These are phyloP conservation scores for Termitomyces sp. DNA, from an alignment of 768 basidiomycete genomes.

Conservation along the genomic window DNA sequence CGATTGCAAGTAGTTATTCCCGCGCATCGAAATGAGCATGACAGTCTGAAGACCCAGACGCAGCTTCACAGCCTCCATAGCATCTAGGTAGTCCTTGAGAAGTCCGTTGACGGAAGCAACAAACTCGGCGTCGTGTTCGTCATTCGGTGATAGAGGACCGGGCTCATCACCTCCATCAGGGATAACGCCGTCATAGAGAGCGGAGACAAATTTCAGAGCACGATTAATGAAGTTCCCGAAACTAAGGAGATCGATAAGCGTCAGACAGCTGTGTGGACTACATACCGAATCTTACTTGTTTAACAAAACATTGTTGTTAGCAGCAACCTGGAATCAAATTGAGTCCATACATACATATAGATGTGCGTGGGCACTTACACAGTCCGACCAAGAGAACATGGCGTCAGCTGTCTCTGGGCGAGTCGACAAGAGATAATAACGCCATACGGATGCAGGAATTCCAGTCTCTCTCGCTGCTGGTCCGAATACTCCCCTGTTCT, in stretches of 20 bases:
- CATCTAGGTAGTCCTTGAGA: slow-evolving; percentile 72
- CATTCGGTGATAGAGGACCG: slow-evolving; percentile 65
- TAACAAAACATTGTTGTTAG: slow-evolving; percentile 88
- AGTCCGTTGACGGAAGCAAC: slow-evolving; percentile 73
- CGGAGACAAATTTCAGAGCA: slow-evolving; percentile 83
- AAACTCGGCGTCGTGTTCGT: slow-evolving; percentile 67
- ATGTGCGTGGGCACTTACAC: slow-evolving; percentile 43
- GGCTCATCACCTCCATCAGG: slow-evolving; percentile 72
- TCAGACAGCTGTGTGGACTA: not conserved
- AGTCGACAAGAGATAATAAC: slow-evolving; percentile 90
- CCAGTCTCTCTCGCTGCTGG: slow-evolving; percentile 92
- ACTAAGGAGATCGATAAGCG: slow-evolving; percentile 29
- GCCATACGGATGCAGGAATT: slow-evolving; percentile 91
- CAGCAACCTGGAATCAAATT: slow-evolving; percentile 54
- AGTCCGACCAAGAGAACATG: slow-evolving; percentile 96
- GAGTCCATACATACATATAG: not conserved
- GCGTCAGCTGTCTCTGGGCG: slow-evolving; percentile 92
- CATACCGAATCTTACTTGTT: slow-evolving; percentile 64
- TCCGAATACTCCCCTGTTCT: slow-evolving; percentile 95
- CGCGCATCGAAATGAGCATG: slow-evolving; percentile 85
- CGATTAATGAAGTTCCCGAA: slow-evolving; percentile 99
- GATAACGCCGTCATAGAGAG: slow-evolving; percentile 74
- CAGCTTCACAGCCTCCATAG: slow-evolving; percentile 90
- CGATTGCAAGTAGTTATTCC: slow-evolving; percentile 93
- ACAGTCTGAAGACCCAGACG: slow-evolving; percentile 82